Evolutionary conservation across 305 asterid species (phyloP).

Genomic region (Rubia balearica): DNA sequence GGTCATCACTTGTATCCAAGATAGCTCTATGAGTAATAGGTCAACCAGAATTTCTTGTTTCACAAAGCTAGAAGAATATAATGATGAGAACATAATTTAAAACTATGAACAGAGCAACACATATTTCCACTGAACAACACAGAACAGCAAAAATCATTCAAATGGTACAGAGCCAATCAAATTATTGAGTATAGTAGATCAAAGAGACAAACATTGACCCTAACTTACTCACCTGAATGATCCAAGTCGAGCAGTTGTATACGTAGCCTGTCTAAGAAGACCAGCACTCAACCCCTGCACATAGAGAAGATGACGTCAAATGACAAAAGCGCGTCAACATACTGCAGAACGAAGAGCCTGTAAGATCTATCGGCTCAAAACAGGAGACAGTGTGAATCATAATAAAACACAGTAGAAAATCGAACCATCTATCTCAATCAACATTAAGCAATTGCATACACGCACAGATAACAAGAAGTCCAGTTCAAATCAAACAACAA

Average conservation of each 20-base stretch:
- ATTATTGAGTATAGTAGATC: background rate
- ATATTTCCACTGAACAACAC: too few relatives aligned
- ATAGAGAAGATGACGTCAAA: slow-evolving; percentile 8
- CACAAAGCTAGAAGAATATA: too few relatives aligned
- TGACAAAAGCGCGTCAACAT: background rate
- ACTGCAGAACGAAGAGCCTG: background rate
- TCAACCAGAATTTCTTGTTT: too few relatives aligned
- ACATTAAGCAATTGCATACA: background rate
- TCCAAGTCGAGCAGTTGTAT: slow-evolving; percentile 85
- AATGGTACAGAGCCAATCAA: background rate
- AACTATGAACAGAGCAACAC: too few relatives aligned
- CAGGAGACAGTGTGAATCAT: background rate
- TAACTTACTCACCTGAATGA: slow-evolving; percentile 55
- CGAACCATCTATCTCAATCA: background rate
- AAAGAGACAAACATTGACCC: background rate
- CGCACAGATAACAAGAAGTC: background rate
- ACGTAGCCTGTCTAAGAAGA: slow-evolving; percentile 82
- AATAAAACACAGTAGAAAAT: background rate
- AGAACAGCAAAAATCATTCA: background rate
- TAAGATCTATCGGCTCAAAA: background rate
- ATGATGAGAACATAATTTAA: too few relatives aligned
- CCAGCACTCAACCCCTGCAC: slow-evolving; percentile 83
- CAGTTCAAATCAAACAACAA: background rate
- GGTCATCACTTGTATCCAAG: too few relatives aligned
- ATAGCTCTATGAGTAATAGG: too few relatives aligned